These are phyloP conservation scores for Lachnellula suecica DNA, from an alignment of 2,329 filamentous ascomycete genomes.

Conservation along the genomic window DNA sequence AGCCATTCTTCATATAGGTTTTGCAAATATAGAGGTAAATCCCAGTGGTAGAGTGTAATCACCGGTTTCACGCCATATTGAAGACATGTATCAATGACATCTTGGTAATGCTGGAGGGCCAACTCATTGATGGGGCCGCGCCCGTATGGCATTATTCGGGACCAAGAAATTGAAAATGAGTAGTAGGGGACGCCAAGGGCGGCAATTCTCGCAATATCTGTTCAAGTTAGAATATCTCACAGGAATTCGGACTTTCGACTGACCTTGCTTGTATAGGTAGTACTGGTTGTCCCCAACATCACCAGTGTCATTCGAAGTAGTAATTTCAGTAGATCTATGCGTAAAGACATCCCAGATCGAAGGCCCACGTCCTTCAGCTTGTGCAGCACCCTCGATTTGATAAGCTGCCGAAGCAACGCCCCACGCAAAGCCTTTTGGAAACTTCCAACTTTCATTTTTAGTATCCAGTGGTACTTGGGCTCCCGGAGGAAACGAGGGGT, in stretches of 20 bases:
- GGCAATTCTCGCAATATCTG: slow-evolving; percentile 51
- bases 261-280: slow-evolving; percentile 55
- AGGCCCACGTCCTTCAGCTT: slow-evolving; percentile 43
- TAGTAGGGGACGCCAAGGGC: slow-evolving; percentile 51
- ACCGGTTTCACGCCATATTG: slow-evolving; percentile 49
- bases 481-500: slow-evolving; percentile 18
- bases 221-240: neutral
- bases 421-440: slow-evolving; percentile 41
- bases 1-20: slow-evolving; percentile 43
- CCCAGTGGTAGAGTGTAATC: slow-evolving; percentile 46
- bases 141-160: slow-evolving; percentile 50
- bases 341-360: slow-evolving; percentile 41
- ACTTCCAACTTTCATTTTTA: slow-evolving; percentile 28
- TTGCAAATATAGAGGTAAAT: slow-evolving; percentile 33
- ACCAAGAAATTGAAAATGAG: slow-evolving; percentile 53
- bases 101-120: slow-evolving; percentile 51
- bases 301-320: slow-evolving; percentile 41
- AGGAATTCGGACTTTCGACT: slow-evolving; percentile 31
- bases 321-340: slow-evolving; percentile 19
- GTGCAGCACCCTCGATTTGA: slow-evolving; percentile 46
- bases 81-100: slow-evolving; percentile 50
- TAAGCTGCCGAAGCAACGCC: slow-evolving; percentile 49
- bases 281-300: slow-evolving; percentile 53
- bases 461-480: slow-evolving; percentile 13
- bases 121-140: slow-evolving; percentile 49